phyloP scores from a whole-genome alignment of 1,139 yeast genomes.

The Protomyces pachydermus region DNA sequence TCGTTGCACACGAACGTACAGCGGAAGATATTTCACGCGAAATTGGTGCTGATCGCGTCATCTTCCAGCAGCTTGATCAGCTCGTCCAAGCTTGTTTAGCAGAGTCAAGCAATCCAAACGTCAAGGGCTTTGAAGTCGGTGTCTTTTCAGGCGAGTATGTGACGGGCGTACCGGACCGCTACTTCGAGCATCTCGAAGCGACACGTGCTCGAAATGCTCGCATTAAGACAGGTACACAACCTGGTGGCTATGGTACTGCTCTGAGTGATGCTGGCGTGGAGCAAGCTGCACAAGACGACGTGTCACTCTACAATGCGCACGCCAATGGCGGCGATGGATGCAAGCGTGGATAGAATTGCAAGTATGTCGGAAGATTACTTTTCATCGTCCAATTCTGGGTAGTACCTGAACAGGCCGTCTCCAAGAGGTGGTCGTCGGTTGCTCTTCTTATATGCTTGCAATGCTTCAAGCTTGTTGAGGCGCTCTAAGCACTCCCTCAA shows the following conservation, averaged over 20 bases:
- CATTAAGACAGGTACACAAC: neutral
- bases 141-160: conserved; percentile 94
- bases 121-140: conserved; percentile 79
- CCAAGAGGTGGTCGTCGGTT: conserved; percentile 6
- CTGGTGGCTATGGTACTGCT: neutral
- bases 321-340: conserved; percentile 9
- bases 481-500: neutral
- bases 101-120: conserved; percentile 44
- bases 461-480: neutral
- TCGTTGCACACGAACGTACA: conserved; percentile 76
- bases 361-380: neutral
- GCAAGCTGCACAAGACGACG: conserved; percentile 21
- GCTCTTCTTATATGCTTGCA: conserved; percentile 2
- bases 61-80: conserved; percentile 80
- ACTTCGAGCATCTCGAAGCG: conserved; percentile 71
- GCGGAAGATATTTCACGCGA: conserved; percentile 68
- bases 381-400: conserved; percentile 18
- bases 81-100: conserved; percentile 66
- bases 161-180: conserved; percentile 83
- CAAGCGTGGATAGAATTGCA: conserved; percentile 19
- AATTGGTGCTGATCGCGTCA: conserved; percentile 89
- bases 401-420: conserved; percentile 22
- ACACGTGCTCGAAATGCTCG: conserved; percentile 14
- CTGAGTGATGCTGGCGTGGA: conserved; percentile 13
- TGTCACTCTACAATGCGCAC: conserved; percentile 20